Evolutionary conservation across 2,329 filamentous ascomycete species (phyloP), one percentile per base, ranked within the genome.

Genomic region (Drechslerella dactyloides): DNA sequence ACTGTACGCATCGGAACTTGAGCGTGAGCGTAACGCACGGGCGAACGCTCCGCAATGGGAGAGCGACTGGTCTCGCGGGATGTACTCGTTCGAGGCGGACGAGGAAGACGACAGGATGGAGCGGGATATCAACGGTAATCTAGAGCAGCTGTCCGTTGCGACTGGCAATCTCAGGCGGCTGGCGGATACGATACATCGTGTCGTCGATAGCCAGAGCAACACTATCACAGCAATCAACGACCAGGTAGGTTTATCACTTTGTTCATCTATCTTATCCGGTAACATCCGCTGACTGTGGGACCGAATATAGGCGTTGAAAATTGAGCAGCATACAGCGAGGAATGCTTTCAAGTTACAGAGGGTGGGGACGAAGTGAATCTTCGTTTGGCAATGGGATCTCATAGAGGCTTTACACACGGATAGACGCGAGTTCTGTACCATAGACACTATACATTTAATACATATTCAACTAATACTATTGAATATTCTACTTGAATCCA

Each of bases 21-120:
- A 51, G 5, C 42, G 62, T 15, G 40, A 24, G 7, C 40, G 63
- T n/a, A n/a, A n/a, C n/a, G n/a, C n/a, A n/a, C n/a, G n/a, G n/a
- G n/a, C n/a, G 40, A 19, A 51, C 33, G 30, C 6, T 10, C 53
- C n/a, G 27, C 54, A 35, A 24, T 33, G 42, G 44, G 77, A 79
- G 8, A 85, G 79, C 74, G 81, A 87, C 50, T 84, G 84, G 1
- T 87, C 90, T 76, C 82, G 86, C 55, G 84, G 84, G 11, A 93
- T 91, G 79, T 94, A 90, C 76, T 88, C 90, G 74, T 88, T 93
- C 74, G 90, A 93, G 76, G 88, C 86, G n/a, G 88, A 90, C 69
- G 87, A 87, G 70, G 85, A 86, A 66, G 86, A 87, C 69, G 87
- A 89, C 55, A 84, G 84, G 63, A 87, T 90, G 81, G 87, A 91